Conservation (phyloP, 805 yeast genomes). For the Yamadazyma endophytica region DNA sequence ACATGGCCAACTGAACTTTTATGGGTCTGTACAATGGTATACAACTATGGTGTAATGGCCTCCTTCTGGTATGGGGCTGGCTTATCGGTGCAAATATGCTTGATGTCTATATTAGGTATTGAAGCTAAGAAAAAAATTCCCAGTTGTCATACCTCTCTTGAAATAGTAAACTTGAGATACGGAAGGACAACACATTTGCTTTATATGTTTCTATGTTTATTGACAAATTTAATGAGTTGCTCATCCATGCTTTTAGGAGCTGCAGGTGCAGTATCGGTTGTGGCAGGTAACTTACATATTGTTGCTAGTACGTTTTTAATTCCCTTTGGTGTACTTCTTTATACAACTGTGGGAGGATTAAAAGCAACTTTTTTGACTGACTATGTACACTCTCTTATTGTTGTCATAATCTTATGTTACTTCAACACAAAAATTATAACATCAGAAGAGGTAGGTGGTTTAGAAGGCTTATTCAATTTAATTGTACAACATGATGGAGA, state of each 20-base stretch:
- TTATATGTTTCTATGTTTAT: constrained; percentile 21
- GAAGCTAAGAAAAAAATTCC: constrained; percentile 25
- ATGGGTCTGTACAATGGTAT: constrained; percentile 22
- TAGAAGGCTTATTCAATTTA: constrained; percentile 22
- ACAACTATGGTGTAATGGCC: constrained; percentile 22
- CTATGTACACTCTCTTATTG: constrained; percentile 26
- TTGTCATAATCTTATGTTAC: constrained; percentile 21
- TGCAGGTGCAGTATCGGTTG: constrained; percentile 22
- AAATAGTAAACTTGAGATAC: constrained; percentile 24
- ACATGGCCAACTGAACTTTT: constrained; percentile 26
- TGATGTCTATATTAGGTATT: constrained; percentile 21
- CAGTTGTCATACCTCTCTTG: constrained; percentile 25
- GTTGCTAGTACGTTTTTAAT: constrained; percentile 25
- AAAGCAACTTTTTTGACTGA: constrained; percentile 51
- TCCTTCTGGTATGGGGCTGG: constrained; percentile 23
- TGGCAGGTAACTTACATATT: constrained; percentile 23
- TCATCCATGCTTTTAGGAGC: constrained; percentile 25
- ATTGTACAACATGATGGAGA: constrained; percentile 15
- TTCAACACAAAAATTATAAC: constrained; percentile 22
- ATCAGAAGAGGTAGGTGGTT: constrained; percentile 23
- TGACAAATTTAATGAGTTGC: constrained; percentile 21
- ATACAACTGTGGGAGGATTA: constrained; percentile 48
- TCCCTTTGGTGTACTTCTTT: constrained; percentile 38
- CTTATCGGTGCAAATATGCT: constrained; percentile 21
- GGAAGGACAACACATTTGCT: constrained; percentile 20